Base-by-base conservation (phyloP, 2,329 filamentous ascomycete species). In the Xylariaceae sp. region DNA sequence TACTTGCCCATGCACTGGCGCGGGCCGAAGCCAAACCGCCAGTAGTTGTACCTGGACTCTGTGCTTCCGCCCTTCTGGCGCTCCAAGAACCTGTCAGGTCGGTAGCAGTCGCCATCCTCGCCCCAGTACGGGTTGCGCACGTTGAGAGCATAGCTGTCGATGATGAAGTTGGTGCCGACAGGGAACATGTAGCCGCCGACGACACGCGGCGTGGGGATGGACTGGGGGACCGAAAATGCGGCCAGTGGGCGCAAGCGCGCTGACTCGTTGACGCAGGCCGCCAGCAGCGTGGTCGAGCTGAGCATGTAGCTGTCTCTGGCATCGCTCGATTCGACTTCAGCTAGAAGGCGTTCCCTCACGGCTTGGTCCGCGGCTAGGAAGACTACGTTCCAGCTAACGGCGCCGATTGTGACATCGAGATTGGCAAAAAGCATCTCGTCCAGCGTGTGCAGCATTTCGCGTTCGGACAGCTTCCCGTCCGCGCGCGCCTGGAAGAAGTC, bases 361-460 rank as follows among this genome's bases (percentile, higher is more conserved):
- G 55, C 58, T 0, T 56, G 67, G 52, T 75, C 28, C 1, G 69
- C 68, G 2, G 75, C 75, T 0, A 79, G 65, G 53, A 76, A 75
- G 1, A 76, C 63, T 0, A 76, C 60, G 19, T 69, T 70, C 76
- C 76, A 79, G 0, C 72, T 71, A 0, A 78, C 28, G 1, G 64
- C 74, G 6, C 74, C 74, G 6, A 71, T 72, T 0, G 76, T 76
- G 6, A 79, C 76, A 53, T 79, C 77, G 1, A 79, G 67, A 49
- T 62, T 64, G 1, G 53, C 62, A 23, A 51, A 64, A 3, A 64
- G 47, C 33, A 71, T 71, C 62, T 81, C 79, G 56, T 80, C 78
- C 5, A 80, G 62, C 0, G 78, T 80, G 23, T 81, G 78, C 1
- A 74, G 63, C 26, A 75, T 65, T 14, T 61, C 31, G 1, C 69